A percentile compares a stretch with the other conserved stretches of the same genome.
phyloP scores from a whole-genome alignment of 257 asterid species.

The Solanum ahanhuiri region DNA sequence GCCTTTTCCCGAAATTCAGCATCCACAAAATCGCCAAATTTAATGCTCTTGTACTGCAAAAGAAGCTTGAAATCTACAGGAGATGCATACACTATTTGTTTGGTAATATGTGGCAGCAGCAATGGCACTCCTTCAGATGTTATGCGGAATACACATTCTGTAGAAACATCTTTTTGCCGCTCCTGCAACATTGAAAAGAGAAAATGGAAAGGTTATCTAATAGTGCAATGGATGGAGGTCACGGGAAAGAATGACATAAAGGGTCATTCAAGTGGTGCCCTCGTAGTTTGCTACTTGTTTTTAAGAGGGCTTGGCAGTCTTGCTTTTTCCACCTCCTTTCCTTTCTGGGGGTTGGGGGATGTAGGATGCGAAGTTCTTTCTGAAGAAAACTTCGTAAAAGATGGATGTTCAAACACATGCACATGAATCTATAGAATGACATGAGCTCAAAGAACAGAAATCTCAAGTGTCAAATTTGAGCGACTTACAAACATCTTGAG shows the following conservation, averaged over 20 bases:
- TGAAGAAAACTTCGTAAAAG: not conserved
- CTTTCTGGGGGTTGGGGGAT: not conserved
- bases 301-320: not conserved
- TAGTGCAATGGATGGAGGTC: not conserved
- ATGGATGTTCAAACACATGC: not conserved
- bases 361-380: not conserved
- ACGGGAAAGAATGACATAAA: not conserved
- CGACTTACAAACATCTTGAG: conserved; percentile 93
- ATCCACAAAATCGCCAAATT: conserved; percentile 61
- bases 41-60: conserved; percentile 65
- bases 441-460: not conserved
- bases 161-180: conserved; percentile 59
- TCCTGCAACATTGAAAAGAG: conserved; percentile 43
- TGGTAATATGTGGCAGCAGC: conserved; percentile 71
- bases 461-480: conserved; percentile 2
- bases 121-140: conserved; percentile 97
- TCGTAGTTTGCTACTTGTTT: not conserved
- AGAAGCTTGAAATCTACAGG: conserved; percentile 70
- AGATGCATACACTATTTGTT: conserved; percentile 70
- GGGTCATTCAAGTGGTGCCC: not conserved
- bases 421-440: not conserved
- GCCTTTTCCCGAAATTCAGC: conserved; percentile 56
- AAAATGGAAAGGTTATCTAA: not conserved
- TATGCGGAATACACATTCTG: conserved; percentile 79
- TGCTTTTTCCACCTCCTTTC: not conserved